These are phyloP conservation scores for Typha latifolia DNA, from an alignment of 176 grass and related monocot genomes.

Conservation along the genomic window DNA sequence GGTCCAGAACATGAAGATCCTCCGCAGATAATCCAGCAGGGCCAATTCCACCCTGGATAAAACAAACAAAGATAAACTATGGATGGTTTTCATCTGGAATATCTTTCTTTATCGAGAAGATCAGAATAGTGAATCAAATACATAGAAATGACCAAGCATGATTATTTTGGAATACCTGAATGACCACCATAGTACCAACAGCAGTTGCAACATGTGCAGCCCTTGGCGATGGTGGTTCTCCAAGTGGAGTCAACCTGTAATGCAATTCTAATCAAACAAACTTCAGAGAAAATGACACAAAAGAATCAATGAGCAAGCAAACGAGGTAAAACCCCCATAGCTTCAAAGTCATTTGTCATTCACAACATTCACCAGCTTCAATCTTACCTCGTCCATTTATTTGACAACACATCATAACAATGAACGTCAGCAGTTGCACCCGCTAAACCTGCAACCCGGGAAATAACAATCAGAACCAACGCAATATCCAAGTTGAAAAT, in stretches of 20 bases:
- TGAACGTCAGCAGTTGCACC: slow-evolving; percentile 97
- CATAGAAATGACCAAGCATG: background rate
- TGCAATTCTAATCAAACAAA: background rate
- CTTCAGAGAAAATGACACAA: too few relatives aligned
- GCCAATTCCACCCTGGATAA: slow-evolving; percentile 91
- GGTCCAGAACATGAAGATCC: slow-evolving; percentile 98
- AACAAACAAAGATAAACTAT: background rate
- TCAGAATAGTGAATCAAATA: slow-evolving; percentile 3
- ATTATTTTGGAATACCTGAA: slow-evolving; percentile 56
- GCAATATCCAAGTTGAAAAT: background rate
- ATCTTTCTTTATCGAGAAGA: slow-evolving; percentile 7
- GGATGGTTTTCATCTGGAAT: background rate
- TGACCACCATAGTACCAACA: slow-evolving; percentile 99
- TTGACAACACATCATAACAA: slow-evolving; percentile 86
- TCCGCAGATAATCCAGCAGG: slow-evolving; percentile 99
- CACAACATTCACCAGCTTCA: background rate
- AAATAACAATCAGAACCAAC: slow-evolving; percentile 7
- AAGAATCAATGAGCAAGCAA: background rate
- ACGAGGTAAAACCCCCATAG: background rate
- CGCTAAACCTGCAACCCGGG: slow-evolving; percentile 68
- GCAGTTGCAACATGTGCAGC: slow-evolving; percentile 98
- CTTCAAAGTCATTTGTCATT: background rate
- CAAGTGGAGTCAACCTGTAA: slow-evolving; percentile 84
- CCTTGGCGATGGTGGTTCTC: slow-evolving; percentile 93
- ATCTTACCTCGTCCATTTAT: slow-evolving; percentile 94